These are phyloP conservation scores for Rhodotorula taiwanensis DNA, from an alignment of 768 basidiomycete species.

Conservation along the genomic window DNA sequence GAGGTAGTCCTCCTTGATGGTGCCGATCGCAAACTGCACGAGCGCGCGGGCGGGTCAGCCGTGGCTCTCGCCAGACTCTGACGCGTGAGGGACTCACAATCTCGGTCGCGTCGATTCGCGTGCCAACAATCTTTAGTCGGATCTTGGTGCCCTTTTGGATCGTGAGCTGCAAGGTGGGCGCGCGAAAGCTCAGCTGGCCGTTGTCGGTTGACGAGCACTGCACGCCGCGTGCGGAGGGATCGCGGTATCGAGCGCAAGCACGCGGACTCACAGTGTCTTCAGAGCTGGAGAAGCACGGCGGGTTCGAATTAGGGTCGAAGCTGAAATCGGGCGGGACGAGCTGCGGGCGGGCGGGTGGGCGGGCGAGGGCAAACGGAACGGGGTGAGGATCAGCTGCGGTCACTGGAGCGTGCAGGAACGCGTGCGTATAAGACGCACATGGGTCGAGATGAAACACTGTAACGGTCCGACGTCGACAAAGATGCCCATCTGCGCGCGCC, in stretches of 20 bases:
- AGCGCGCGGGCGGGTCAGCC: background rate
- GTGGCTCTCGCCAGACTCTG: background rate
- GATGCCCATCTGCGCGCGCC: conserved; percentile 77
- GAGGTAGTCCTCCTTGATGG: conserved; percentile 88
- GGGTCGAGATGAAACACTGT: conserved; percentile 89
- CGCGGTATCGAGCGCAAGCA: too few relatives aligned
- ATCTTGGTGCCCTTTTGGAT: conserved; percentile 90
- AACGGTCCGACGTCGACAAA: conserved; percentile 94
- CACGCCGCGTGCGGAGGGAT: background rate
- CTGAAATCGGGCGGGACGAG: conserved; percentile 88
- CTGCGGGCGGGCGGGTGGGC: conserved; percentile 46
- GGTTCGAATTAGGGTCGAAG: conserved; percentile 92
- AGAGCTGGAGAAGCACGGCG: conserved; percentile 81
- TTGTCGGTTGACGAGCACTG: background rate
- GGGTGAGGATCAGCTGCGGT: background rate
- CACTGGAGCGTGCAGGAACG: background rate
- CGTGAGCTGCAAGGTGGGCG: conserved; percentile 2
- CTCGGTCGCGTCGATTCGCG: conserved; percentile 93
- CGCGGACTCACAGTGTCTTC: conserved; percentile 64
- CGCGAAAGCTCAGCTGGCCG: too few relatives aligned
- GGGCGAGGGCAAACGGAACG: background rate
- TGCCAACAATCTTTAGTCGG: conserved; percentile 95
- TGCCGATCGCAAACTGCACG: conserved; percentile 80
- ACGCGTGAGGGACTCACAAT: conserved; percentile 48
- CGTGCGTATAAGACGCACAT: conserved; percentile 53